Evolutionary conservation across 2,329 filamentous ascomycete species (phyloP).

Genomic region (Geosmithia putterillii): DNA sequence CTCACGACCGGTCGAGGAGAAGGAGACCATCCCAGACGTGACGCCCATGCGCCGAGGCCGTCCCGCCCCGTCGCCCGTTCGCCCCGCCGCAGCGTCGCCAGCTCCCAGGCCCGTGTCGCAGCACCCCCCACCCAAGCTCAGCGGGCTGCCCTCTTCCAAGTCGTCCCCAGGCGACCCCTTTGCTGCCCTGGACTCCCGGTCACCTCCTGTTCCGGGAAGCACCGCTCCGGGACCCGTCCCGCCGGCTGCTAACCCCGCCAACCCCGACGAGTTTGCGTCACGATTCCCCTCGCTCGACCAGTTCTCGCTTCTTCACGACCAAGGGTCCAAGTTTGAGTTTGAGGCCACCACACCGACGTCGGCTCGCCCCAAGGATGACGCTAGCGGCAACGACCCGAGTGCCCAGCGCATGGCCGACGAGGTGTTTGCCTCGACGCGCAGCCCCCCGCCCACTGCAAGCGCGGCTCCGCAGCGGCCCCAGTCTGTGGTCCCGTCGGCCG

Average conservation of each 20-base stretch:
- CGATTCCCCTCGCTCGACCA: slow-evolving; percentile 88
- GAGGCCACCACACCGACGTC: slow-evolving; percentile 40
- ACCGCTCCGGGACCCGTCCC: too few relatives aligned
- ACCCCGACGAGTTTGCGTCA: slow-evolving; percentile 68
- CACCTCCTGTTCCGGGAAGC: slow-evolving; percentile 16
- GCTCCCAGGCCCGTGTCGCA: slow-evolving; percentile 33
- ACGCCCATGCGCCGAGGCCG: slow-evolving; percentile 89
- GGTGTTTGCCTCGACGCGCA: slow-evolving; percentile 48
- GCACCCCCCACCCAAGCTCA: slow-evolving; percentile 12
- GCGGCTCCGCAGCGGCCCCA: slow-evolving; percentile 12
- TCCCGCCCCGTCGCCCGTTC: slow-evolving; percentile 22
- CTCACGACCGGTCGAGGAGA: slow-evolving; percentile 58
- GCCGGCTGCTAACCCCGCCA: slow-evolving; percentile 31
- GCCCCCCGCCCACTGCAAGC: slow-evolving; percentile 1
- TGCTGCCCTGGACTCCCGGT: slow-evolving; percentile 65
- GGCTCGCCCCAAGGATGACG: slow-evolving; percentile 28
- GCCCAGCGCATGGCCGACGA: slow-evolving; percentile 73
- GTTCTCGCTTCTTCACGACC: slow-evolving; percentile 80
- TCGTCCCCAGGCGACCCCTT: slow-evolving; percentile 73
- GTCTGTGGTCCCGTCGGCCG: slow-evolving; percentile 13
- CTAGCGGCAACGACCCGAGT: slow-evolving; percentile 47
- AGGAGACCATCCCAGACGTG: slow-evolving; percentile 72
- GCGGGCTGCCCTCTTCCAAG: slow-evolving; percentile 48
- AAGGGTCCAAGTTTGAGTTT: slow-evolving; percentile 76
- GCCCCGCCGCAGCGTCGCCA: slow-evolving; percentile 27